Evolutionary conservation across 1,139 yeast genomes (phyloP).

Genomic region (Geotrichum macrosporum): DNA sequence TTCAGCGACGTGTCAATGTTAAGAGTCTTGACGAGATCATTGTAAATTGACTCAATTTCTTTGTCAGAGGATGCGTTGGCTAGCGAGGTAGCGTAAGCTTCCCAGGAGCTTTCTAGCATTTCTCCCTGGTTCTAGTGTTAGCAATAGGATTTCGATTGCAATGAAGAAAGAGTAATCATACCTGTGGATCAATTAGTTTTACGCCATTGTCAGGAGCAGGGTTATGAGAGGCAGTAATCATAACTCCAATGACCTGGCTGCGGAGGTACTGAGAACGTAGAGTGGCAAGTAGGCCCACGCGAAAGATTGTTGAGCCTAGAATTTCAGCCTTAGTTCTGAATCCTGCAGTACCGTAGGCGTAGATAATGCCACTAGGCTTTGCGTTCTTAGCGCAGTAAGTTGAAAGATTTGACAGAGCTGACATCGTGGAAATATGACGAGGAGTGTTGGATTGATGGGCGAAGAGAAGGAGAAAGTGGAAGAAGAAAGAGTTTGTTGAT

Average conservation of each 20-base stretch:
- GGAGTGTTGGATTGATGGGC: neutral
- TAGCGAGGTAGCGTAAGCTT: constrained; percentile 66
- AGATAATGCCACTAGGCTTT: constrained; percentile 46
- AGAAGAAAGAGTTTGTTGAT: constrained; percentile 7
- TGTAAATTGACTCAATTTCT: constrained; percentile 38
- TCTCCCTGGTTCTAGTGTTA: constrained; percentile 52
- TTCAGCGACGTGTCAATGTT: constrained; percentile 42
- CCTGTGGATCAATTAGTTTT: constrained; percentile 78
- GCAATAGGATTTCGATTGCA: neutral
- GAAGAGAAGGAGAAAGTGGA: constrained; percentile 4
- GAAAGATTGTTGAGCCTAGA: constrained; percentile 77
- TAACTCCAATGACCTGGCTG: constrained; percentile 67
- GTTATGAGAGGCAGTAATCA: constrained; percentile 97
- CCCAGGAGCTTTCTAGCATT: constrained; percentile 88
- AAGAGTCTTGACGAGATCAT: constrained; percentile 37
- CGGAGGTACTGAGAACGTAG: constrained; percentile 67
- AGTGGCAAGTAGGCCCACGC: constrained; percentile 78
- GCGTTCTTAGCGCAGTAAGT: constrained; percentile 37
- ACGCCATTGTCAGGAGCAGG: constrained; percentile 97
- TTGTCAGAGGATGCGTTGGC: constrained; percentile 58
- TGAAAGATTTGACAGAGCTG: constrained; percentile 11
- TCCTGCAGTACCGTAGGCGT: constrained; percentile 93
- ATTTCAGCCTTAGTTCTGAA: constrained; percentile 72
- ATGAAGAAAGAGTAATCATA: constrained; percentile 13
- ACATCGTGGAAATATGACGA: constrained; percentile 9